phyloP scores from a whole-genome alignment of 2,329 filamentous ascomycete species.

The Pseudonectria foliicola region DNA sequence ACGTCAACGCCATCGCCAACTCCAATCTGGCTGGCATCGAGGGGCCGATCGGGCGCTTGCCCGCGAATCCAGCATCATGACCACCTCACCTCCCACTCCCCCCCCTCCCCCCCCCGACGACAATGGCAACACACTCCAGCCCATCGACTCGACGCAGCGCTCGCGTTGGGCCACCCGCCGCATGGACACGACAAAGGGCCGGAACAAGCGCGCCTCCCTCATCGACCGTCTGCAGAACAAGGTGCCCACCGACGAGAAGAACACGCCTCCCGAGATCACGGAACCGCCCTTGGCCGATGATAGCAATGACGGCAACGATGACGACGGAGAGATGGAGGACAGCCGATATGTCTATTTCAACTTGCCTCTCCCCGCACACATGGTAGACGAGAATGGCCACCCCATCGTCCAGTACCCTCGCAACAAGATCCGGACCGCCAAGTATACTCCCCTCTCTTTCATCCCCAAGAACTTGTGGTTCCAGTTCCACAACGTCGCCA shows the following conservation, averaged over 20 bases:
- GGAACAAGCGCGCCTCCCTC: constrained; percentile 74
- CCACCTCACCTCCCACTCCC: too few relatives aligned
- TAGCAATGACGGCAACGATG: constrained; percentile 28
- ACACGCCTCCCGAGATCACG: constrained; percentile 36
- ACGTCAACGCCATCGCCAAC: constrained; percentile 9
- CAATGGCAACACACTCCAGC: constrained; percentile 18
- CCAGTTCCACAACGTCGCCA: constrained; percentile 97
- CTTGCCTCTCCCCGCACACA: constrained; percentile 64
- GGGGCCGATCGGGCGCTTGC: constrained; percentile 33
- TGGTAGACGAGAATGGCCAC: constrained; percentile 74
- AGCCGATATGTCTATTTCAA: constrained; percentile 76
- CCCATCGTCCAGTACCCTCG: constrained; percentile 65
- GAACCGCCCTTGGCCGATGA: constrained; percentile 15
- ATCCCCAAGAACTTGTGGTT: constrained; percentile 95
- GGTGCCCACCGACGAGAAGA: constrained; percentile 60
- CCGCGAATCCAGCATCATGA: constrained; percentile 28
- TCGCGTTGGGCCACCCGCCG: constrained; percentile 96
- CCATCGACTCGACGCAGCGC: constrained; percentile 51
- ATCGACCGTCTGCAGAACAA: constrained; percentile 68
- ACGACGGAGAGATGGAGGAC: constrained; percentile 33
- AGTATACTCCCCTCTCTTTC: constrained; percentile 94
- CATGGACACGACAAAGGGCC: constrained; percentile 65
- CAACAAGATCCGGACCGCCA: constrained; percentile 97
- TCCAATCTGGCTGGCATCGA: constrained; percentile 30
- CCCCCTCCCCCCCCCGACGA: constrained; percentile 23